Evolutionary conservation across 1,139 yeast genomes (phyloP), one percentile per base, ranked within the genome.

Genomic region (Sugiyamaella paludigena): DNA sequence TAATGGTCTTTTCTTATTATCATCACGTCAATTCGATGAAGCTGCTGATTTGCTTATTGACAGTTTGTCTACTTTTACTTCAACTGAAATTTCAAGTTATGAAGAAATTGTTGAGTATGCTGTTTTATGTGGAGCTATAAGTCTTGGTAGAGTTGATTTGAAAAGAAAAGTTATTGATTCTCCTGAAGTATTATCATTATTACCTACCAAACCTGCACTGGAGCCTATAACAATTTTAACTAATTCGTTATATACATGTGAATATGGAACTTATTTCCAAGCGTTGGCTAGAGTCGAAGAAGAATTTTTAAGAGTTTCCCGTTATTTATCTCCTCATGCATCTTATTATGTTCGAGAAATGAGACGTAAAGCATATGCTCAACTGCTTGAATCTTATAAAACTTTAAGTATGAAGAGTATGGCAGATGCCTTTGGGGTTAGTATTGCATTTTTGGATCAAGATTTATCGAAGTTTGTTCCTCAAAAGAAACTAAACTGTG

Each of bases 291-390:
- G 84, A 59, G 86, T 94, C 4, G 82, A 87, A 66, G 92, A 87
- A 61, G 77, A 79, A 52, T 81, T 87, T 49, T 73, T 94, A 54
- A 68, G 82, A 37, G 81, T 83, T 46, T 83, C 87, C 68, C 86
- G 89, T 67, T 91, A 84, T 66, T 72, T 92, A 56, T 75, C 80
- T 40, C 80, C 81, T 35, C 98, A 94, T 68, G 80, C 95, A 7
- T 83, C 83, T 62, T 92, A 76, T 68, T 89, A 87, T 65, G 77
- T 91, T 55, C 80, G 98, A 54, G 98, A 92, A 70, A 81, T 94
- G 84, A 80, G 98, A 70, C 83, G 96, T 68, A 89, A 88, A 70
- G 97, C 96, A 1, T 94, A 94, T 66, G 83, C 95, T 1, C 99
- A 92, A 70, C 76, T 94, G 61, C 77, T 94, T 63, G 98, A 94